A percentile compares a stretch with the other conserved stretches of the same genome.
Conservation (phyloP, 139 green algal genomes). For the Volvox africanus region DNA sequence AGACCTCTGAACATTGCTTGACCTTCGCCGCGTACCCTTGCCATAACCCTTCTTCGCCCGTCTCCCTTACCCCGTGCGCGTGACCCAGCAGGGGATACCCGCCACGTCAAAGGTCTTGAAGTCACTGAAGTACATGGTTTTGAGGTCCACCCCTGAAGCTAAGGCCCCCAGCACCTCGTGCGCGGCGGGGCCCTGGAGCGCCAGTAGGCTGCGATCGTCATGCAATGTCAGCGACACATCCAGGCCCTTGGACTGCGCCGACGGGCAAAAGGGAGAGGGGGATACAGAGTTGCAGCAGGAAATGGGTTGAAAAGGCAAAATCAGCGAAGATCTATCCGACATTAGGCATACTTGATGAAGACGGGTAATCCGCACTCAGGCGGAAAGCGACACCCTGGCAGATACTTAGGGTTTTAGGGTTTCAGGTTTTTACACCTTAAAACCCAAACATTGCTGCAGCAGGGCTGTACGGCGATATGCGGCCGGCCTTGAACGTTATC, state of each 20-base stretch:
- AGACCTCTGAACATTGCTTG: no score
- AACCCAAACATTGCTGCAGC: no score
- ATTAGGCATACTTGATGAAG: no score
- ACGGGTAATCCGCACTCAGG: no score
- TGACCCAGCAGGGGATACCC: slow-evolving; percentile 89
- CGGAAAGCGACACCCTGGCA: no score
- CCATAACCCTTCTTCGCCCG: neutral
- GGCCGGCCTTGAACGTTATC: no score
- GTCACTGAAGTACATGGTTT: slow-evolving; percentile 93
- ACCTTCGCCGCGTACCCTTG: no score
- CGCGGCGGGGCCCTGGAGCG: slow-evolving; percentile 90
- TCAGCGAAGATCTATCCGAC: no score
- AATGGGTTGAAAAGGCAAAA: no score
- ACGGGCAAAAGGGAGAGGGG: neutral
- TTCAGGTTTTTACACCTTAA: no score
- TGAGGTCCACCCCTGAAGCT: slow-evolving; percentile 74
- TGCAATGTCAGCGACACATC: slow-evolving; percentile 82
- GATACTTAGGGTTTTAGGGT: no score
- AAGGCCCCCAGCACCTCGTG: slow-evolving; percentile 65
- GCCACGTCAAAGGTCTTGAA: slow-evolving; percentile 84
- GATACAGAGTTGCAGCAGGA: neutral
- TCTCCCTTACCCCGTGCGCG: slow-evolving; percentile 86
- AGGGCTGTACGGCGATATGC: no score
- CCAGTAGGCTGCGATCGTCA: slow-evolving; percentile 93
- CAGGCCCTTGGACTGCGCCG: slow-evolving; percentile 70